These are phyloP conservation scores for Quercus lobata DNA, from an alignment of 331 rosid genomes.

Conservation along the genomic window DNA sequence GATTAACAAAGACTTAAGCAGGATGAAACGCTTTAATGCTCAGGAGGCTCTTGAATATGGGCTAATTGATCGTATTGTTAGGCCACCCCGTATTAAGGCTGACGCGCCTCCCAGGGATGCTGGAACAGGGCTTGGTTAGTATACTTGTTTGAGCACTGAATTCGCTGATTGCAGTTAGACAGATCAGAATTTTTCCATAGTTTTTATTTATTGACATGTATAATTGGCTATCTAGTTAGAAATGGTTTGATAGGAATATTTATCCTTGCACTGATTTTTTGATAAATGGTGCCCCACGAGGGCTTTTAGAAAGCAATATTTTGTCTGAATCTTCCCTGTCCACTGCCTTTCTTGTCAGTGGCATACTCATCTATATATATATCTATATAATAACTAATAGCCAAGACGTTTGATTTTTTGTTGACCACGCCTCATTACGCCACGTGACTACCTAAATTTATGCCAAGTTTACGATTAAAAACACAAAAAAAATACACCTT, in stretches of 20 bases:
- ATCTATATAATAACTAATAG: too few species aligned
- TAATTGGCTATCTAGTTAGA: slow-evolving; percentile 19
- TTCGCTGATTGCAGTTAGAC: neutral
- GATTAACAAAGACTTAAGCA: slow-evolving; percentile 64
- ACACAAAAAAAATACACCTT: too few species aligned
- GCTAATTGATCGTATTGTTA: slow-evolving; percentile 67
- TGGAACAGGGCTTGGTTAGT: slow-evolving; percentile 81
- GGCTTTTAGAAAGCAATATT: neutral
- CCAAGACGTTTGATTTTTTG: too few species aligned
- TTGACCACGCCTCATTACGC: too few species aligned
- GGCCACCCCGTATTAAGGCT: slow-evolving; percentile 81
- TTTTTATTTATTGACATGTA: slow-evolving; percentile 12
- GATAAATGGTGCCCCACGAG: neutral
- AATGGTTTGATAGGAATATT: slow-evolving; percentile 16
- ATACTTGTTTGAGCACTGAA: neutral
- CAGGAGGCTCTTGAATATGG: slow-evolving; percentile 93
- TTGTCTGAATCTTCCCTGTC: neutral
- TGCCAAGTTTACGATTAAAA: too few species aligned
- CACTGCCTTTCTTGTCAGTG: neutral
- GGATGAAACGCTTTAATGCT: slow-evolving; percentile 67
- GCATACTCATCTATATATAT: neutral
- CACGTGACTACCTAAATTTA: too few species aligned
- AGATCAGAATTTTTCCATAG: slow-evolving; percentile 6
- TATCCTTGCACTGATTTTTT: neutral
- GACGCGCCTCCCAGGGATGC: slow-evolving; percentile 71